Evolutionary conservation across 768 basidiomycete genomes (phyloP).

Genomic region (Trametes cubensis): DNA sequence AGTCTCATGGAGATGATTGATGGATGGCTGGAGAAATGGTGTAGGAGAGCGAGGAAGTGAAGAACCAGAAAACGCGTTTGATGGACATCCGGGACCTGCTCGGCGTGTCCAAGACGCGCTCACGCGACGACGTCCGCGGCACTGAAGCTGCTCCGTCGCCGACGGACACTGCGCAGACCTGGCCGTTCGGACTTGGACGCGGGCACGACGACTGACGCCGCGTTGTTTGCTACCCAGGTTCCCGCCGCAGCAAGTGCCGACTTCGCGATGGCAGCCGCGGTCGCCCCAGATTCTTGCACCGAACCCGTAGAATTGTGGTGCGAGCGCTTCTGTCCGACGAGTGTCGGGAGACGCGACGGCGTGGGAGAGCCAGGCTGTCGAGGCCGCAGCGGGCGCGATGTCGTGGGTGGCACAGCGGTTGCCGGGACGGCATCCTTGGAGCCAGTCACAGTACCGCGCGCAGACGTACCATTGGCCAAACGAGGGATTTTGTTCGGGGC

Average conservation of each 20-base stretch:
- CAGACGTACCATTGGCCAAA: constrained; percentile 45
- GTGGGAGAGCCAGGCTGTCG: constrained; percentile 62
- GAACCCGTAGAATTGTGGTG: constrained; percentile 46
- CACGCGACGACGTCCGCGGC: constrained; percentile 83
- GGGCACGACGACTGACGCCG: constrained; percentile 69
- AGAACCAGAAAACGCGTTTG: constrained; percentile 12
- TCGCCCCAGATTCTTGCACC: constrained; percentile 40
- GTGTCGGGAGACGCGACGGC: constrained; percentile 77
- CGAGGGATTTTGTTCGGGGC: constrained; percentile 45
- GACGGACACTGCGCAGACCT: constrained; percentile 69
- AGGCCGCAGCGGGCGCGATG: constrained; percentile 41
- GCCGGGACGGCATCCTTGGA: constrained; percentile 36
- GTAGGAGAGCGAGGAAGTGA: constrained; percentile 14
- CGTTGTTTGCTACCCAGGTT: constrained; percentile 80
- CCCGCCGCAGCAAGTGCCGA: constrained; percentile 44
- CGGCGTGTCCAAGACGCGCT: constrained; percentile 13
- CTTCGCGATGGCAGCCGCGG: constrained; percentile 45
- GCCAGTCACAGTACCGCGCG: constrained; percentile 53
- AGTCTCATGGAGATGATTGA: neutral
- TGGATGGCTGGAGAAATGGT: neutral
- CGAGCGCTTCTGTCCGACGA: constrained; percentile 57
- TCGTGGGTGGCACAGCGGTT: constrained; percentile 33
- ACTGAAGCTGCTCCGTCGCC: constrained; percentile 86
- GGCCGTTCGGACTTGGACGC: constrained; percentile 75
- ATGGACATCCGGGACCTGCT: constrained; percentile 17